A percentile compares a stretch with the other conserved stretches of the same genome.
Evolutionary conservation across 495 filamentous ascomycete species (phyloP).

Genomic region (Penicillium desertorum): DNA sequence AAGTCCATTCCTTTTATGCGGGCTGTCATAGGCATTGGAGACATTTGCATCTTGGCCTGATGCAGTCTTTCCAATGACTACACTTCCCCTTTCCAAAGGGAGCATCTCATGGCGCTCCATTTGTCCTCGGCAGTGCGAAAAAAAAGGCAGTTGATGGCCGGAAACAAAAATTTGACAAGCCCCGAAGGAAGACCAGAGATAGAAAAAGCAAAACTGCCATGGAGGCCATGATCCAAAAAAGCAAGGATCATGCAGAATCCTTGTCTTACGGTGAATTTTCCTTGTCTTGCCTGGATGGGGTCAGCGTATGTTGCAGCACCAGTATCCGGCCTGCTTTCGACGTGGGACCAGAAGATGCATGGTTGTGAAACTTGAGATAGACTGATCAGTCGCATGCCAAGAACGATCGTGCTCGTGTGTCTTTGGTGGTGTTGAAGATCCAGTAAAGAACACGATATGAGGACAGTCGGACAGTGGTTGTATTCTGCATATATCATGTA

Average conservation of each 20-base stretch:
- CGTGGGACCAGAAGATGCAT: constrained; percentile 2
- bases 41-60: not conserved
- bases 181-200: not conserved
- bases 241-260: constrained; percentile 7
- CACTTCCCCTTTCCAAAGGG: not conserved
- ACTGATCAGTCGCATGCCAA: not conserved
- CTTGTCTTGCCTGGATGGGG: constrained; percentile 2
- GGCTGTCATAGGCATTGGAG: not conserved
- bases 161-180: not conserved
- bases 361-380: constrained; percentile 3
- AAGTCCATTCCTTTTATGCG: not conserved
- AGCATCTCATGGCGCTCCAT: constrained; percentile 10
- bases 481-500: constrained; percentile 1
- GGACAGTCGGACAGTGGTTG: not conserved
- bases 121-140: not conserved
- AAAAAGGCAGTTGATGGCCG: not conserved
- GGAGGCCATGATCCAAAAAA: not conserved
- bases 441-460: not conserved
- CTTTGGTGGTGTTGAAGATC: not conserved
- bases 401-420: not conserved
- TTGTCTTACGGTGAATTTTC: constrained; percentile 1
- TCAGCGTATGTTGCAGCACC: constrained; percentile 6
- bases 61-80: not conserved
- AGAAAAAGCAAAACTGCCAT: constrained; percentile 6
- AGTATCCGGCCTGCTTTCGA: not conserved